These are phyloP conservation scores for Anthracocystis walkeri DNA, from an alignment of 1,284 basidiomycete species.

Conservation along the genomic window DNA sequence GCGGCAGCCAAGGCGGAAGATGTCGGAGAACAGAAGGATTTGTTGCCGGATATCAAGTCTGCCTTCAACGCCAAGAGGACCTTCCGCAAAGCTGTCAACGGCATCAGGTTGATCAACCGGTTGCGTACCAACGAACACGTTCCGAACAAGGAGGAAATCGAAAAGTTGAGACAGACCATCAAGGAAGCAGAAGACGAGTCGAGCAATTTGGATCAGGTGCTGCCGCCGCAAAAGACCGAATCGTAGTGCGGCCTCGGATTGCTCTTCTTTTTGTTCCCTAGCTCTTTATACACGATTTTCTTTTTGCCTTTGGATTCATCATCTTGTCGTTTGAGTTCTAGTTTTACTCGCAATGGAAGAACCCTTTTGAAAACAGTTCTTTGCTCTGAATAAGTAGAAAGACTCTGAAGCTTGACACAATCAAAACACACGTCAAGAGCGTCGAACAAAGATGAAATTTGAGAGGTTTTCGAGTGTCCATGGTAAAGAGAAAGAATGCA, in stretches of 20 bases:
- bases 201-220: conserved; percentile 50
- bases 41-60: conserved; percentile 67
- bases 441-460: background rate
- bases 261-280: no score
- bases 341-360: conserved; percentile 9
- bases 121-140: conserved; percentile 44
- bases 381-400: background rate
- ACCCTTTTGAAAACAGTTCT: background rate
- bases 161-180: conserved; percentile 47
- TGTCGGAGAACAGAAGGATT: conserved; percentile 53
- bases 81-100: conserved; percentile 67
- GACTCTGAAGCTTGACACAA: no score
- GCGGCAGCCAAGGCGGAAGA: background rate
- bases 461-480: background rate
- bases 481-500: conserved; percentile 12
- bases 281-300: background rate
- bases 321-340: background rate
- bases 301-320: background rate
- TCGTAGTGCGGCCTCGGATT: background rate
- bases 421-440: no score
- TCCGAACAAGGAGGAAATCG: conserved; percentile 48
- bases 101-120: conserved; percentile 62
- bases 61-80: conserved; percentile 68
- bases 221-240: conserved; percentile 4
- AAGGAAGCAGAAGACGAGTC: conserved; percentile 51